Evolutionary conservation across 2,329 filamentous ascomycete species (phyloP), one percentile per base, ranked within the genome.

Genomic region (Ceratocystis cubensis): DNA sequence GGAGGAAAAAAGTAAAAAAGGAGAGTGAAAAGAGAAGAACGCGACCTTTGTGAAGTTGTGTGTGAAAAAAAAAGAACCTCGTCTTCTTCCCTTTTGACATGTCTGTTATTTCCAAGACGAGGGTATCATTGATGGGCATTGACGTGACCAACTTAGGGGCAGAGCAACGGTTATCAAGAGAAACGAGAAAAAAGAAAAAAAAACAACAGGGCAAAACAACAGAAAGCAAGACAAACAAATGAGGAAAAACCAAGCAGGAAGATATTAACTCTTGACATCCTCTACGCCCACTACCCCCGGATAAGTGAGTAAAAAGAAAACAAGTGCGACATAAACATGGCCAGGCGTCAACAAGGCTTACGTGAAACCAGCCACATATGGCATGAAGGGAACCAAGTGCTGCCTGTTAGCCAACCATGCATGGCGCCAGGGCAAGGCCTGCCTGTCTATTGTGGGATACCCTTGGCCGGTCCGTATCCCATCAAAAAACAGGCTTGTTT

Each of bases 91-190:
- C 61, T 44, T 63, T 63, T 30, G 61, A 63, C 61, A 63, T 44
- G 61, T 63, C 61, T 63, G 61, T 63, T 63, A 63, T 45, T 63
- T 63, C 41, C 61, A 63, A 63, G 61, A 63, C 61, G 61, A 63
- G 61, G 61, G 61, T 63, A 63, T 63, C 61, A 63, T 63, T 63
- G 61, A 63, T 63, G 61, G 61, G 45, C 41, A 46, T 63, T 63
- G 37, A 41, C 30, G 33, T 44, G 61, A 63, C 61, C 61, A 46
- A 63, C 61, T 63, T 46, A 44, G 64, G 64, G 46, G 17, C 22
- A 28, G 53, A 57, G 53, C 53, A 57, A 57, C 22, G 53, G 53
- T 28, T 57, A 57, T 57, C 53, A 57, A 57, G 53, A 57, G 53
- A 57, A 57, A 57, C 53, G 37, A 66, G 59, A 48, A 66, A 25